These are phyloP conservation scores for Allomyces arbusculus DNA, from an alignment of 192 early-diverging fungal genomes.

Conservation along the genomic window DNA sequence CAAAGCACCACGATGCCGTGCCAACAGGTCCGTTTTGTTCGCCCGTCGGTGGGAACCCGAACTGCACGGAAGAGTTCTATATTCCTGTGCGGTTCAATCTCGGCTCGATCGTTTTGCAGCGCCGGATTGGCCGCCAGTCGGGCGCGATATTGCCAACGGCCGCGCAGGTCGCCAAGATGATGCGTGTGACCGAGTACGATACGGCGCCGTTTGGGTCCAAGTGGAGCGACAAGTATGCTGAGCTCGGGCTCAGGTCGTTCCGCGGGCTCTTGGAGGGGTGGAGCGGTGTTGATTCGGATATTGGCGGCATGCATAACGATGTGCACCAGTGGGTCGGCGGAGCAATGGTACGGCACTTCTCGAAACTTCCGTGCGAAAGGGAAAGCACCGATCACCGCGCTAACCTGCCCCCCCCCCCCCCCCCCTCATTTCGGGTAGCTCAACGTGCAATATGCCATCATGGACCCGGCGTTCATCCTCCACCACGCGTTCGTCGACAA, in stretches of 20 bases:
- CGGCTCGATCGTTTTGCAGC: not conserved
- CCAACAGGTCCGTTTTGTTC: not conserved
- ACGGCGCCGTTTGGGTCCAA: not conserved
- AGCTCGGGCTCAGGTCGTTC: not conserved
- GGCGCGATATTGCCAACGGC: not conserved
- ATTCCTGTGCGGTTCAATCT: not conserved
- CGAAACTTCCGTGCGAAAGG: too few species aligned
- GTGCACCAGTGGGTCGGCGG: not conserved
- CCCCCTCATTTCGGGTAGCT: too few species aligned
- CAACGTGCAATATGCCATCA: slow-evolving; percentile 18
- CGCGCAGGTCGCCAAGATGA: not conserved
- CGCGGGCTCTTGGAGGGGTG: not conserved
- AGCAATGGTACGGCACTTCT: not conserved
- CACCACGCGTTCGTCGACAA: slow-evolving; percentile 44
- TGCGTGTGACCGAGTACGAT: not conserved
- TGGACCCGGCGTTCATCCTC: slow-evolving; percentile 42
- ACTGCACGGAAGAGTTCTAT: not conserved
- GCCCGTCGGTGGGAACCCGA: not conserved
- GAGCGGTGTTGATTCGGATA: not conserved
- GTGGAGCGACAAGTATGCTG: not conserved
- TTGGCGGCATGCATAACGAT: not conserved
- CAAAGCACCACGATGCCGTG: not conserved
- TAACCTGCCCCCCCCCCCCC: too few species aligned
- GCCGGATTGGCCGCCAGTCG: not conserved
- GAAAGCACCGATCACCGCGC: too few species aligned